Base-by-base conservation (phyloP, 2,329 filamentous ascomycete genomes). In the Nothophoma quercina region DNA sequence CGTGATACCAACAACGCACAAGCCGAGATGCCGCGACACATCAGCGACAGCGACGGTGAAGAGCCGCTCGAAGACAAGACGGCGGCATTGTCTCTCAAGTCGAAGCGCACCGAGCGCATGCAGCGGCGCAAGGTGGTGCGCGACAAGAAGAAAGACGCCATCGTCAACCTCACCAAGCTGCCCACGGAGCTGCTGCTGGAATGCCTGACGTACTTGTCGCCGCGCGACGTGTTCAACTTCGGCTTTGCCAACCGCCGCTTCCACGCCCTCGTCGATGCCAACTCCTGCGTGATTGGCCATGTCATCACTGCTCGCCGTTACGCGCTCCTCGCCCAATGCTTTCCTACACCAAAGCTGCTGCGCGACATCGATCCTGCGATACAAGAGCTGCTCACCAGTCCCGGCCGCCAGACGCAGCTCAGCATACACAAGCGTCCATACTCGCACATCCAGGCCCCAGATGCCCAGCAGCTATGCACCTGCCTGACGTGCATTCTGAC, bases 401-500 rank as follows among this genome's bases (percentile, higher is more conserved):
- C 72, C 2, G 68, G 72, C 8, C 77, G 81, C 28, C 77, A 80
- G 53, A 71, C 77, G 21, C 64, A 76, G 40, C 66, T 79, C 7
- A 65, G 66, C 23, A 77, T 83, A 22, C 79, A 83, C 64, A 78
- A 77, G 51, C 78, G 77, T 34, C 77, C 78, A 0, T 85, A 82
- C 59, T 80, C 81, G 54, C 82, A 86, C 61, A 74, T 86, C 16
- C 71, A 72, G 30, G 57, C 73, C 1, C 78, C 80, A 0, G 77
- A 85, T 55, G 72, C 76, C 0, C 44, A 65, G 9, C 63, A 77
- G n/a, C 68, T 83, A 4, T 87, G 84, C 70, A 83, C 81, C 1
- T 87, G 84, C 60, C 67, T 83, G 21, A 82, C 80, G 0, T 86
- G 84, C 62, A 69, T 83, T 34, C 63, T 84, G 29, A 76, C 80